Evolutionary conservation across 2,329 filamentous ascomycete species (phyloP).

Genomic region (Keithomyces neogunnii): DNA sequence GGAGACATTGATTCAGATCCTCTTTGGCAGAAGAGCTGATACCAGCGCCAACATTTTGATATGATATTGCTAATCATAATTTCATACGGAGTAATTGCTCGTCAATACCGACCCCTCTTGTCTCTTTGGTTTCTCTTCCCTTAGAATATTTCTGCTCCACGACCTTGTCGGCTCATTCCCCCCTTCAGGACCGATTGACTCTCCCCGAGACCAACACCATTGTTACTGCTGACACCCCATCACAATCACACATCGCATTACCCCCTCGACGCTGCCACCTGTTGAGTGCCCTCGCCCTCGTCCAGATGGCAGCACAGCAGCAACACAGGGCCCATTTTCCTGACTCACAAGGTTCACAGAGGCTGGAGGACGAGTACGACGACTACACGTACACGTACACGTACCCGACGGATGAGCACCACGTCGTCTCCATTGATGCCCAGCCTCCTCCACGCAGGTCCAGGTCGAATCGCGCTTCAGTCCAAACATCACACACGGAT

Average conservation of each 20-base stretch:
- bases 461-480: conserved; percentile 42
- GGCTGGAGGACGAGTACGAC: conserved; percentile 6
- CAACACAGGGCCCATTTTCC: conserved; percentile 54
- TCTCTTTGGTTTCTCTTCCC: background rate
- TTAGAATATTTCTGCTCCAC: background rate
- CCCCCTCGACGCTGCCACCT: background rate
- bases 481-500: conserved; percentile 47
- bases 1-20: conserved; percentile 5
- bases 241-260: background rate
- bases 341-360: conserved; percentile 25
- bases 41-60: background rate
- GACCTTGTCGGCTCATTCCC: background rate
- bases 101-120: background rate
- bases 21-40: background rate
- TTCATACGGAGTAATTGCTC: conserved; percentile 9
- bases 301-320: conserved; percentile 6
- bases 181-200: background rate
- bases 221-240: background rate
- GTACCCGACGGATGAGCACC: conserved; percentile 3
- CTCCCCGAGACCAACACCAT: background rate
- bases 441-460: conserved; percentile 34
- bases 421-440: conserved; percentile 17
- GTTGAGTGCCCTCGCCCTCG: background rate
- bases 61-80: conserved; percentile 12
- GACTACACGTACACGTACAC: conserved; percentile 4